Conservation (phyloP, 129 eudicot genomes). For the Deinandra increscens region DNA sequence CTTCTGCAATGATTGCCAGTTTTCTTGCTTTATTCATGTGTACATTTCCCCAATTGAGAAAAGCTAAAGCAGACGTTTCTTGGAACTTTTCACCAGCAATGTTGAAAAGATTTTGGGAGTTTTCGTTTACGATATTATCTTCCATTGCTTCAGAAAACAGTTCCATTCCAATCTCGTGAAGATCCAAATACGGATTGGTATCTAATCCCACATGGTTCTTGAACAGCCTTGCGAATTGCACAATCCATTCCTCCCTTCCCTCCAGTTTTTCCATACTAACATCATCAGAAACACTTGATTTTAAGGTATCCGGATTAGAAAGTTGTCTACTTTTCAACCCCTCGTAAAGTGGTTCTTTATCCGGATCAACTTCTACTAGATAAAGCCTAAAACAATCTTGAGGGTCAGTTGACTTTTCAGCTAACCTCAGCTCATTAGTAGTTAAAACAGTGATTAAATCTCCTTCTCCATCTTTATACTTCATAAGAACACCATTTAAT, state of each 20-base stretch:
- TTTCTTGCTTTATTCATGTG: slow-evolving; percentile 90
- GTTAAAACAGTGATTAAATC: slow-evolving; percentile 86
- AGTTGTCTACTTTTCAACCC: slow-evolving; percentile 22
- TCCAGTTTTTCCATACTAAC: slow-evolving; percentile 21
- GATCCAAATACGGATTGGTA: slow-evolving; percentile 79
- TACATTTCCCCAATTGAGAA: slow-evolving; percentile 85
- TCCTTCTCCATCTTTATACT: slow-evolving; percentile 87
- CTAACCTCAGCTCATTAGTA: slow-evolving; percentile 73
- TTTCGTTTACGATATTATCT: slow-evolving; percentile 63
- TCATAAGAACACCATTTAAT: slow-evolving; percentile 75
- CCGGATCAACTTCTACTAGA: slow-evolving; percentile 68
- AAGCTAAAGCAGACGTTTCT: slow-evolving; percentile 91
- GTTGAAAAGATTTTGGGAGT: slow-evolving; percentile 65
- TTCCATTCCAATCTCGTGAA: slow-evolving; percentile 89
- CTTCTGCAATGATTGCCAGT: slow-evolving; percentile 52
- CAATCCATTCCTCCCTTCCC: slow-evolving; percentile 64
- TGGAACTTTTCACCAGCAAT: slow-evolving; percentile 70
- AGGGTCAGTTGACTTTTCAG: slow-evolving; percentile 53
- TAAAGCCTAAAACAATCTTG: slow-evolving; percentile 63
- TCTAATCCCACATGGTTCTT: slow-evolving; percentile 94
- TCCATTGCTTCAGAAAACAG: slow-evolving; percentile 86
- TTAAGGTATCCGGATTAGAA: slow-evolving; percentile 19
- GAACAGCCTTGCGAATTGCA: slow-evolving; percentile 75
- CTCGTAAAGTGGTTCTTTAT: slow-evolving; percentile 78
- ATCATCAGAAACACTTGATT: slow-evolving; percentile 28